Base-by-base conservation (phyloP, 176 grass and related monocot genomes). In the Eremochloa ophiuroides region DNA sequence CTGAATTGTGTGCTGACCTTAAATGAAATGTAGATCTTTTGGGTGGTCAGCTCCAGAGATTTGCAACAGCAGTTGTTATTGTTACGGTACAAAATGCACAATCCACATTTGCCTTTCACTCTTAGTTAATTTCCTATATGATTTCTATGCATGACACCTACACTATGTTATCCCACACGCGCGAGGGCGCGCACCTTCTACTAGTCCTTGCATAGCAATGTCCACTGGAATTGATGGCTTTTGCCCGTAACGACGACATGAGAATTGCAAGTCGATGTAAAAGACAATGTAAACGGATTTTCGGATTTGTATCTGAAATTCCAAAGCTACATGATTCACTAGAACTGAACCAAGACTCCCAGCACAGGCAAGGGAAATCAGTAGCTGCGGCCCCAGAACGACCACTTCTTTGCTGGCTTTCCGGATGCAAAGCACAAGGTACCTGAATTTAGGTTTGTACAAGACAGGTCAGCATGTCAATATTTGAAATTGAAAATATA, bases 341-440 rank as follows among this genome's bases (percentile, higher is more conserved):
- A 16, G 7, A 65, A 65, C 29, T 33, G 62, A 34, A 65, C 34
- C 62, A 13, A 65, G 1, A 13, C 13, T 9, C 7, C 62, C 15
- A 65, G 15, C 62, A 33, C 15, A 33, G 39, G 37, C 10, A 10
- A n/a, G n/a, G n/a, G n/a, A n/a, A n/a, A 82, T 89, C 79, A 98
- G 62, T 98, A 95, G 83, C 96, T 98, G 78, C 86, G 88, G 10
- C 90, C 92, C 96, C 96, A 98, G 72, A 91, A 95, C 1, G 90
- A 89, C 90, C 96, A 98, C 48, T 93, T 95, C 89, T 89, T 91
- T 22, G 92, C 92, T 44, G 82, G 88, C 84, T 89, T 98, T 65
- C 96, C 96, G 10, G 90, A 98, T 29, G 96, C 96, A 71, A 98
- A 95, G 82, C 96, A 98, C 63, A 89, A 48, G 39, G 96, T 95